Evolutionary conservation across 2,329 filamentous ascomycete species (phyloP).

Genomic region (Berkeleyomyces basicola): DNA sequence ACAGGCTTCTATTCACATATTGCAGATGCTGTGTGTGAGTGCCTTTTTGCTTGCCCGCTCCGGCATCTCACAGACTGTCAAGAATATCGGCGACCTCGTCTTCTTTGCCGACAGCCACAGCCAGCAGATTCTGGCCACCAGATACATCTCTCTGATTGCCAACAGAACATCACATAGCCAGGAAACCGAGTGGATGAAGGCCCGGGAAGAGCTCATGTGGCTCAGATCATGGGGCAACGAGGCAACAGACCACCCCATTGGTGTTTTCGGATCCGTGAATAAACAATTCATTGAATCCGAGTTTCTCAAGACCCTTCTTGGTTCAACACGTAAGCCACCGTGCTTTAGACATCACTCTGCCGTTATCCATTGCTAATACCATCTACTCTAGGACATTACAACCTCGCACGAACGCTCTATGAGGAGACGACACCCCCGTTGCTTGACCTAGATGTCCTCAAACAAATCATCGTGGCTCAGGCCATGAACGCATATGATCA

Average conservation of each 20-base stretch:
- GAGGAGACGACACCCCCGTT: conserved; percentile 33
- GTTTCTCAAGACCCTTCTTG: conserved; percentile 50
- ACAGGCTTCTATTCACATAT: conserved; percentile 13
- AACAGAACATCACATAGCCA: conserved; percentile 38
- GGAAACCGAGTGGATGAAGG: conserved; percentile 45
- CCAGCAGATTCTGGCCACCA: conserved; percentile 42
- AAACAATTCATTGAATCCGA: conserved; percentile 50
- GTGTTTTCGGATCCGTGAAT: conserved; percentile 45
- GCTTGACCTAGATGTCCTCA: conserved; percentile 33
- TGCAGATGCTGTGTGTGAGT: conserved; percentile 32
- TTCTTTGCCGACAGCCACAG: conserved; percentile 47
- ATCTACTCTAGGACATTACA: conserved; percentile 31
- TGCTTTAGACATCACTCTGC: background rate
- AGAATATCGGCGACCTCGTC: conserved; percentile 42
- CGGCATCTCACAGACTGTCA: conserved; percentile 34
- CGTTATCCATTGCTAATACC: background rate
- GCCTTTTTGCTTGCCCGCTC: conserved; percentile 37
- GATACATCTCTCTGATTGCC: conserved; percentile 38
- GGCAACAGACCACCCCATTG: conserved; percentile 29
- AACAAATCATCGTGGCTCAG: conserved; percentile 43
- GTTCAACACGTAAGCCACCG: conserved; percentile 37
- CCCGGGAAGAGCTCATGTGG: conserved; percentile 53
- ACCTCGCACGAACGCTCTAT: conserved; percentile 45
- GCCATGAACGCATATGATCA: conserved; percentile 63
- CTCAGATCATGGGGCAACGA: conserved; percentile 53